Percentiles rank a stretch among this genome's conserved stretches.
phyloP scores from a whole-genome alignment of 78 protist genomes.

The Dictyostelium citrinum region DNA sequence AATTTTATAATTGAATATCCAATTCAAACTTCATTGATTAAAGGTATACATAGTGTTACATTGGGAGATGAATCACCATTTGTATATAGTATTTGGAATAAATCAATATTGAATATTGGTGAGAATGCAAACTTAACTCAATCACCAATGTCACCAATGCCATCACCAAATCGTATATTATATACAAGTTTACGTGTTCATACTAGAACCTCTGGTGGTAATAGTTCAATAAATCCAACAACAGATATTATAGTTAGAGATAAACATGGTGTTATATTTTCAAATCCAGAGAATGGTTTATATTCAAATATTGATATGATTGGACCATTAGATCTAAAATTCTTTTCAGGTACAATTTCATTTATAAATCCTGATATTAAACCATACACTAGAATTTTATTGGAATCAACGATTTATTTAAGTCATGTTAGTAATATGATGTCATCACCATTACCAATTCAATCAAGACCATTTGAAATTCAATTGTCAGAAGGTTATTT shows the following conservation, averaged over 20 bases:
- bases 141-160: background rate
- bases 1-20: slow-evolving; percentile 43
- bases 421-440: slow-evolving; percentile 64
- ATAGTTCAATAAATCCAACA: background rate
- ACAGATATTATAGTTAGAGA: background rate
- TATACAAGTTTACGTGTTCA: slow-evolving; percentile 11
- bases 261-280: background rate
- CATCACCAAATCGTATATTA: slow-evolving; percentile 11
- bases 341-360: slow-evolving; percentile 21
- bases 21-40: slow-evolving; percentile 5
- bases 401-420: slow-evolving; percentile 6
- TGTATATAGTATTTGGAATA: slow-evolving; percentile 13
- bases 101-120: slow-evolving; percentile 29
- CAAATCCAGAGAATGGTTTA: slow-evolving; percentile 18
- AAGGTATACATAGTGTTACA: slow-evolving; percentile 8
- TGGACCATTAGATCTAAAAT: background rate
- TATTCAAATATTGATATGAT: background rate
- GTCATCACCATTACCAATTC: slow-evolving; percentile 31
- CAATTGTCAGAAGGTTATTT: slow-evolving; percentile 38
- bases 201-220: background rate
- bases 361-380: slow-evolving; percentile 6
- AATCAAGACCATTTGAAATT: slow-evolving; percentile 54
- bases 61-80: slow-evolving; percentile 61
- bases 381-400: slow-evolving; percentile 42
- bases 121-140: background rate